phyloP scores from a whole-genome alignment of 495 filamentous ascomycete genomes.

The Chaetomium fimeti region DNA sequence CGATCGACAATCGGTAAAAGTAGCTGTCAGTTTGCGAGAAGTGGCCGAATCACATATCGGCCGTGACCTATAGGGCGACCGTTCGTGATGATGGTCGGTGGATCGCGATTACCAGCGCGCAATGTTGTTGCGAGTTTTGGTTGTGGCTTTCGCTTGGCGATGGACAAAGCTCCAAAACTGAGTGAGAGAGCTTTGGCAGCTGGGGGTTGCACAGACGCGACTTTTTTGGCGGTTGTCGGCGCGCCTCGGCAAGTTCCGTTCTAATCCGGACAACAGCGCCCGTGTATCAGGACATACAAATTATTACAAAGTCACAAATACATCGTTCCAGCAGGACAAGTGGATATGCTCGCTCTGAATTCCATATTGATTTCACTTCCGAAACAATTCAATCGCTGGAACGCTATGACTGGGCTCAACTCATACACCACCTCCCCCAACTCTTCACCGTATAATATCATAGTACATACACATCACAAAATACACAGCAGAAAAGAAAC shows the following conservation, averaged over 20 bases:
- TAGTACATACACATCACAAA: conserved; percentile 7
- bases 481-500: not conserved
- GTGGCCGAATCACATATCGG: not conserved
- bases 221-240: conserved; percentile 24
- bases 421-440: not conserved
- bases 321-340: not conserved
- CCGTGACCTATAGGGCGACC: not conserved
- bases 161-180: conserved; percentile 16
- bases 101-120: not conserved
- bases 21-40: not conserved
- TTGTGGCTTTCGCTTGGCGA: conserved; percentile 4
- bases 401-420: not conserved
- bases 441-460: not conserved
- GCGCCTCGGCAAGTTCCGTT: conserved; percentile 28
- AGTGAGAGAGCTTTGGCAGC: not conserved
- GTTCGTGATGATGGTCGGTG: not conserved
- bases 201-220: conserved; percentile 28
- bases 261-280: not conserved
- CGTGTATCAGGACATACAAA: too few relatives aligned
- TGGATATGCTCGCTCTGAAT: not conserved
- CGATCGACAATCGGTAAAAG: not conserved
- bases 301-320: not conserved
- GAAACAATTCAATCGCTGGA: not conserved
- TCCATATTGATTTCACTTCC: not conserved
- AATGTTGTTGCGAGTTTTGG: conserved; percentile 4